These are phyloP conservation scores for Haemoproteus tartakovskyi DNA, from an alignment of 169 alveolate genomes.

Conservation along the genomic window DNA sequence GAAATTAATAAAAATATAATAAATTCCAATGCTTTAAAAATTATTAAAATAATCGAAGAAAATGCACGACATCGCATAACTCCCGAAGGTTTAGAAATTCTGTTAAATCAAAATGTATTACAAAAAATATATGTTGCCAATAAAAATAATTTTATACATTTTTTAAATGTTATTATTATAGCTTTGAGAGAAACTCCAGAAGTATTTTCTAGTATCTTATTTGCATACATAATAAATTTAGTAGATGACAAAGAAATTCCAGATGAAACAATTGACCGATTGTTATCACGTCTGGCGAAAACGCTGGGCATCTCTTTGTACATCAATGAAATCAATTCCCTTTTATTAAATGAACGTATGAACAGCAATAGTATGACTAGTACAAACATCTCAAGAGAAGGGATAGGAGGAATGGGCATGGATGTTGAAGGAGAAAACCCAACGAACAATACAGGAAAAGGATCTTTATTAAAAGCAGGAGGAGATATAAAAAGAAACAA, in stretches of 20 bases:
- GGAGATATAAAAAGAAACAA: conserved; percentile 26
- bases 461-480: not conserved
- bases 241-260: conserved; percentile 27
- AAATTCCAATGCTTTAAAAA: not conserved
- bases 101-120: conserved; percentile 13
- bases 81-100: conserved; percentile 32
- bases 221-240: conserved; percentile 13
- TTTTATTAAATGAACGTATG: conserved; percentile 19
- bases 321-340: conserved; percentile 27
- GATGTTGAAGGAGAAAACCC: not conserved
- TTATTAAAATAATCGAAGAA: conserved; percentile 38
- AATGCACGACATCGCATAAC: conserved; percentile 33
- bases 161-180: conserved; percentile 23
- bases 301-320: conserved; percentile 47
- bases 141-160: conserved; percentile 41
- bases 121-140: conserved; percentile 7
- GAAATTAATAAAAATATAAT: not conserved
- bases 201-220: conserved; percentile 11
- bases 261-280: conserved; percentile 27
- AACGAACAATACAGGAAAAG: not conserved
- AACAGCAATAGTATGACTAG: not conserved
- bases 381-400: not conserved
- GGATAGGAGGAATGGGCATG: no score
- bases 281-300: conserved; percentile 29
- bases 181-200: conserved; percentile 36